Percentiles rank a stretch among this genome's conserved stretches.
Evolutionary conservation across 192 early-diverging fungal genomes (phyloP).

Genomic region (Backusella morwellensis): DNA sequence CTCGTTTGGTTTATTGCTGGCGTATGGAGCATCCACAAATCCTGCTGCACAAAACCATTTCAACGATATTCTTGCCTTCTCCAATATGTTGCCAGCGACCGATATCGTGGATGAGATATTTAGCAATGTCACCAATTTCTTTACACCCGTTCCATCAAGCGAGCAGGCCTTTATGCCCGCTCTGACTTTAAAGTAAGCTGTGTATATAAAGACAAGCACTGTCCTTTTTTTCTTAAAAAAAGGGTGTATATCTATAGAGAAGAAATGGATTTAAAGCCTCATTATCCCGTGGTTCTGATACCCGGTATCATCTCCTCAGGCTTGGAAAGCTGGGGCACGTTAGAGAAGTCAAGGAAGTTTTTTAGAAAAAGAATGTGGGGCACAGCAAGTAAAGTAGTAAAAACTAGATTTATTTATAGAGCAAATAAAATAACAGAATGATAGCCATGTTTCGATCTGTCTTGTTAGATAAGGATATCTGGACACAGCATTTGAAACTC

Average conservation of each 20-base stretch:
- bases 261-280: conserved; percentile 36
- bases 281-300: conserved; percentile 73
- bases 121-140: conserved; percentile 59
- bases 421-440: too few relatives aligned
- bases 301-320: conserved; percentile 89
- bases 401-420: neutral
- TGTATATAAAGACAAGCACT: conserved; percentile 4
- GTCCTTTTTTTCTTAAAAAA: neutral
- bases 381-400: conserved; percentile 51
- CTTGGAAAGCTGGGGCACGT: conserved; percentile 85
- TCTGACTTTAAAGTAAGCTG: conserved; percentile 19
- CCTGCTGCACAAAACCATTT: conserved; percentile 39
- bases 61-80: conserved; percentile 51
- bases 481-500: conserved; percentile 82
- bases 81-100: conserved; percentile 61
- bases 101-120: conserved; percentile 69
- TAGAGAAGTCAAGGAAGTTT: conserved; percentile 74
- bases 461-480: conserved; percentile 83
- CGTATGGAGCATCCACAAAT: conserved; percentile 39
- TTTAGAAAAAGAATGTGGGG: conserved; percentile 90
- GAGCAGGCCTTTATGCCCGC: conserved; percentile 56
- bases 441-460: conserved; percentile 84
- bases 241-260: conserved; percentile 12
- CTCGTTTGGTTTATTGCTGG: conserved; percentile 18
- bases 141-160: conserved; percentile 40